phyloP scores from a whole-genome alignment of 129 eudicot species.

The Pittosporum tobira region DNA sequence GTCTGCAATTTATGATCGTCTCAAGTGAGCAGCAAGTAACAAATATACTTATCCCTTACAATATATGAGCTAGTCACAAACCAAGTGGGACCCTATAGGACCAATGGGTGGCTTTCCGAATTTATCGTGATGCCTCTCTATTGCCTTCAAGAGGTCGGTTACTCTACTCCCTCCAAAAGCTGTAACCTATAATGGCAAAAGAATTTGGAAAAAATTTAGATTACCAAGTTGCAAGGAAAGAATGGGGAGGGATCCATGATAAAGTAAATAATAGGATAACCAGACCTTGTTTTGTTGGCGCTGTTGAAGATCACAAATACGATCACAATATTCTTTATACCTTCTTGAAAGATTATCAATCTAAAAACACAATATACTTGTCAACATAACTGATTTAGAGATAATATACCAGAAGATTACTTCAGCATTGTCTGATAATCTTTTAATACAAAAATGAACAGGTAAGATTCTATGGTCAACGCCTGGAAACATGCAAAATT shows the following conservation, averaged over 20 bases:
- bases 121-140: constrained; percentile 60
- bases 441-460: too few relatives aligned
- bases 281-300: constrained; percentile 69
- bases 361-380: constrained; percentile 35
- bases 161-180: constrained; percentile 84
- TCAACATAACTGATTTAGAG: too few relatives aligned
- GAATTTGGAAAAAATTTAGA: neutral
- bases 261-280: neutral
- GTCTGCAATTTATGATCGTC: constrained; percentile 39
- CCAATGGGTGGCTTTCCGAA: constrained; percentile 88
- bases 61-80: constrained; percentile 23
- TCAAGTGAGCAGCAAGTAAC: constrained; percentile 5
- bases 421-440: neutral
- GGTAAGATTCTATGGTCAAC: too few relatives aligned
- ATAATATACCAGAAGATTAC: too few relatives aligned
- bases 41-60: neutral
- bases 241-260: too few relatives aligned
- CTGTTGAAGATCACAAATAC: constrained; percentile 39
- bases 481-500: too few relatives aligned
- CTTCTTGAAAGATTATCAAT: constrained; percentile 37
- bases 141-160: constrained; percentile 53
- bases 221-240: neutral
- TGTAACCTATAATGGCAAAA: constrained; percentile 56
- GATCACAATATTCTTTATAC: constrained; percentile 28
- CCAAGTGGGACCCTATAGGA: constrained; percentile 93